Evolutionary conservation across 2,329 filamentous ascomycete genomes (phyloP), one percentile per base, ranked within the genome.

Genomic region (Phaeophleospora eucalypticola): DNA sequence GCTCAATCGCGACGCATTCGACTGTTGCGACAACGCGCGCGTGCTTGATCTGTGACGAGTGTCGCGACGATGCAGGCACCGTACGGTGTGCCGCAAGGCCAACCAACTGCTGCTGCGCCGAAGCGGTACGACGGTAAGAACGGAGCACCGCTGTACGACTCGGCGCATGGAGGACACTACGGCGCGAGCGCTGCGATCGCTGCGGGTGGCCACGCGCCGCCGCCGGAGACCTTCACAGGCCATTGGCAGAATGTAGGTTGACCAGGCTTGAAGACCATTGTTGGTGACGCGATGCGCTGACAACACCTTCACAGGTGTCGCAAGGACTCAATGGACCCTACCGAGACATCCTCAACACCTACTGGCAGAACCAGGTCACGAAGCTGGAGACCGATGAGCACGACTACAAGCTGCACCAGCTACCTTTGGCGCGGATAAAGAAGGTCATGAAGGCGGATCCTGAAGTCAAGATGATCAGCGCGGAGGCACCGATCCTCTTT

Each of bases 401-500:
- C 69, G 93, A 98, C 70, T 98, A 97, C 78, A 98, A 98, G 72
- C 81, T 97, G 46, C 93, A 98, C 68, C 93, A 97, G 68, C 78
- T 98, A 33, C 93, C 93, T 1, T 78, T 98, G 34, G 93, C 93
- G n/a, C 86, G 93, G 45, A 98, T 98, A 74, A 98, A 98, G 77
- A 98, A 98, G 70, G 93, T 98, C 57, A 98, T 98, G 93, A 98
- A 98, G 73, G 93, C 93, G 1, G 93, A 98, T 59, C 93, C 93
- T 0, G 93, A 98, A 63, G 93, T 98, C 39, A 98, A 98, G 76
- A 98, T 98, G 93, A 98, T 98, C 54, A 97, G 90, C 3, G 93
- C 93, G 7, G 93, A 98, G 71, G 93, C 93, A 1, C 93, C 93
- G 1, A 98, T 98, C 59, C 77, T 98, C 12, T 98, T 98, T 63